A percentile compares a stretch with the other conserved stretches of the same genome.
phyloP scores from a whole-genome alignment of 768 basidiomycete genomes.

The Leccinum olivaceopallidum region DNA sequence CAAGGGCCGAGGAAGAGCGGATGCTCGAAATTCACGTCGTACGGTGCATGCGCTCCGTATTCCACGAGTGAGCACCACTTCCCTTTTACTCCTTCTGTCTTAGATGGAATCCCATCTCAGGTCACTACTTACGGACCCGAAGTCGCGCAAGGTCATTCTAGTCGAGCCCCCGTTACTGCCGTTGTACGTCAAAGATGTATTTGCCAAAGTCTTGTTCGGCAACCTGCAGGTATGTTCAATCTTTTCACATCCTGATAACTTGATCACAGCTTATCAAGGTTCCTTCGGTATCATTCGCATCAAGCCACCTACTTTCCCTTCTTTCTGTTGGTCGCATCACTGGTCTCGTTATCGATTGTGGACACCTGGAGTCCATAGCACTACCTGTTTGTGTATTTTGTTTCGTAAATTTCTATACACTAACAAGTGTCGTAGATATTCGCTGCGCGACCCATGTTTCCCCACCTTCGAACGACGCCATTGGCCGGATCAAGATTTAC shows the following conservation, averaged over 20 bases:
- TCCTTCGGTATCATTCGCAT: slow-evolving; percentile 91
- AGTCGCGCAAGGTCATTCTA: slow-evolving; percentile 91
- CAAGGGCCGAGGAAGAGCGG: slow-evolving; percentile 72
- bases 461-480: slow-evolving; percentile 81
- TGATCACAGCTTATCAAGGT: slow-evolving; percentile 50
- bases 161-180: slow-evolving; percentile 90
- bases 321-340: slow-evolving; percentile 88
- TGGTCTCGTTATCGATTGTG: slow-evolving; percentile 91
- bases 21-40: slow-evolving; percentile 72
- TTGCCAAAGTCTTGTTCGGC: slow-evolving; percentile 85
- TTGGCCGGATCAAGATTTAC: slow-evolving; percentile 83
- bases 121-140: slow-evolving; percentile 91
- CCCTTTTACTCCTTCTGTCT: slow-evolving; percentile 8
- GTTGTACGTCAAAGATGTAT: slow-evolving; percentile 81
- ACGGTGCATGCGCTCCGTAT: slow-evolving; percentile 70
- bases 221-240: slow-evolving; percentile 68
- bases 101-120: slow-evolving; percentile 42
- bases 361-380: slow-evolving; percentile 86
- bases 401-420: not conserved
- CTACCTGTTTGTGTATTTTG: slow-evolving; percentile 65
- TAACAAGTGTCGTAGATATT: slow-evolving; percentile 66
- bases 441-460: slow-evolving; percentile 83
- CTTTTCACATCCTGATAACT: not conserved
- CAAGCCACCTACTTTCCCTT: slow-evolving; percentile 82
- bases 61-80: slow-evolving; percentile 66